phyloP scores from a whole-genome alignment of 2,329 filamentous ascomycete species.

The Alternaria conjuncta region DNA sequence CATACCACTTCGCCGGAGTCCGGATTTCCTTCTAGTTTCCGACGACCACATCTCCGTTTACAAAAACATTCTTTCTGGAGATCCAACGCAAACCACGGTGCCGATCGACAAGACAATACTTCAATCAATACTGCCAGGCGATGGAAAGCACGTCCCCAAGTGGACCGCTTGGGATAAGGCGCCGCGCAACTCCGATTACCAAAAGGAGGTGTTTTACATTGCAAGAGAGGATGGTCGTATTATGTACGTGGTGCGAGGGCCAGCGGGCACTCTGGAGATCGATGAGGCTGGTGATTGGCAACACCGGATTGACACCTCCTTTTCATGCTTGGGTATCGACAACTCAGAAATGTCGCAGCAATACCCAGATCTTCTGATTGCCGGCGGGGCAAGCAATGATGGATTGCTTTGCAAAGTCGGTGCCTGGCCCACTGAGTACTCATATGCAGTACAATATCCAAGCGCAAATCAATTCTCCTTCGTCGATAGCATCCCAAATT shows the following conservation, averaged over 20 bases:
- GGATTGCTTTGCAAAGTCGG: constrained; percentile 77
- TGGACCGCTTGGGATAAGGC: constrained; percentile 90
- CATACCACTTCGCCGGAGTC: constrained; percentile 49
- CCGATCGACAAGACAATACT: constrained; percentile 40
- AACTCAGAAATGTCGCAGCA: constrained; percentile 56
- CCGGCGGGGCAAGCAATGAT: constrained; percentile 77
- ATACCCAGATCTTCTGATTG: constrained; percentile 78
- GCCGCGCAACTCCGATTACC: constrained; percentile 63
- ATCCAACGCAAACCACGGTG: constrained; percentile 27
- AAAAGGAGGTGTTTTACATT: constrained; percentile 81
- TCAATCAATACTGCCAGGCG: constrained; percentile 53
- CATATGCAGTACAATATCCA: constrained; percentile 63
- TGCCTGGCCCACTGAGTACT: constrained; percentile 40
- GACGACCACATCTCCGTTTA: constrained; percentile 47
- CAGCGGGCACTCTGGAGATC: constrained; percentile 47
- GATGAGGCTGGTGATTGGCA: constrained; percentile 63
- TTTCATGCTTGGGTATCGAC: constrained; percentile 70
- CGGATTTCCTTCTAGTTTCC: constrained; percentile 51
- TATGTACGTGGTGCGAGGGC: constrained; percentile 70
- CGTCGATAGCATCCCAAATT: constrained; percentile 69
- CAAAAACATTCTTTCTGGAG: constrained; percentile 51
- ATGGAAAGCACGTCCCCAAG: constrained; percentile 56
- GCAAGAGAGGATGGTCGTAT: constrained; percentile 87
- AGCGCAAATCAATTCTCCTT: constrained; percentile 50
- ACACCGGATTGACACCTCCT: constrained; percentile 80